A percentile compares a stretch with the other conserved stretches of the same genome.
phyloP scores from a whole-genome alignment of 2,329 filamentous ascomycete genomes.

The Fusarium incarnatum region DNA sequence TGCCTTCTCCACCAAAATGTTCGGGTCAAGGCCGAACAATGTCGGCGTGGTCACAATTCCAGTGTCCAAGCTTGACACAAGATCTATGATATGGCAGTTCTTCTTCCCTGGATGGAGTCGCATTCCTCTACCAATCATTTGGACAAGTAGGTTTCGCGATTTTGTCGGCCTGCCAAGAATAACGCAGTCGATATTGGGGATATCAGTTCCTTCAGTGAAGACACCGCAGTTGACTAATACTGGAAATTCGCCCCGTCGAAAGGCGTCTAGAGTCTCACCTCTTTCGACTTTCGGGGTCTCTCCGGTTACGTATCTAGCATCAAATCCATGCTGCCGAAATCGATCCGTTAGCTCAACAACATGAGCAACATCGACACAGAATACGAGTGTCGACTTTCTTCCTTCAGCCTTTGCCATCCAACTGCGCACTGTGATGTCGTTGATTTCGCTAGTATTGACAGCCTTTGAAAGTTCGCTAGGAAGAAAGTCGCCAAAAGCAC shows the following conservation, averaged over 20 bases:
- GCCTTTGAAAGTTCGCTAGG: conserved; percentile 79
- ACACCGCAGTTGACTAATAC: conserved; percentile 95
- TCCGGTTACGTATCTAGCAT: conserved; percentile 88
- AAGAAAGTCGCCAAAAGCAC: conserved; percentile 79
- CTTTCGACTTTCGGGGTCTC: conserved; percentile 78
- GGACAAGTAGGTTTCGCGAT: conserved; percentile 91
- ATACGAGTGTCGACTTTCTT: conserved; percentile 88
- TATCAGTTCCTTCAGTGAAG: conserved; percentile 97
- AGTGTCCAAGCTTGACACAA: conserved; percentile 86
- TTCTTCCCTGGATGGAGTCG: conserved; percentile 82
- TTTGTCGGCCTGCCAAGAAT: conserved; percentile 87
- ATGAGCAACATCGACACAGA: conserved; percentile 92
- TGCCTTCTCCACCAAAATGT: conserved; percentile 77
- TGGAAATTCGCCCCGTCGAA: conserved; percentile 80
- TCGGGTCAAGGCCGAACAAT: conserved; percentile 90
- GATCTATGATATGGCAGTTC: conserved; percentile 95
- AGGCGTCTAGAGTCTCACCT: conserved; percentile 77
- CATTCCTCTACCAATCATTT: conserved; percentile 98
- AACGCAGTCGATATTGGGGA: conserved; percentile 96
- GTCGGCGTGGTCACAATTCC: conserved; percentile 93
- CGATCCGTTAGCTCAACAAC: conserved; percentile 78
- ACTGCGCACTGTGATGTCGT: conserved; percentile 84
- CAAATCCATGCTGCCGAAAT: conserved; percentile 82
- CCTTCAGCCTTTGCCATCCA: conserved; percentile 82
- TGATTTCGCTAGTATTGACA: conserved; percentile 85